Conservation (phyloP, 306 rosid genomes). For the Pyrus bretschneideri region DNA sequence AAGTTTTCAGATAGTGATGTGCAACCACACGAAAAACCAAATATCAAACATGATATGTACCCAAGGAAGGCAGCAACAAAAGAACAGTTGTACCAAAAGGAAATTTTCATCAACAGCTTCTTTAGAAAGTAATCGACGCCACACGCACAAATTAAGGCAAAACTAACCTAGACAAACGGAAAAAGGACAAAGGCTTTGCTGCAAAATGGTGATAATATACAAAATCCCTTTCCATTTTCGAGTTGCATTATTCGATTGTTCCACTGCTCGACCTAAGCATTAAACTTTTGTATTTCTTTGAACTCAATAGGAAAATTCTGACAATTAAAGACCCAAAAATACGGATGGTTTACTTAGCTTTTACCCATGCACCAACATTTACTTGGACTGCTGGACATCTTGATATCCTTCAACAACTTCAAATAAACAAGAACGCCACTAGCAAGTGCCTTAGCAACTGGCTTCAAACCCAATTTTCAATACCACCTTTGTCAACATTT, state of each 20-base stretch:
- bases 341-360: not conserved
- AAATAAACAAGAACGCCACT: not conserved
- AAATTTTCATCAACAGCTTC: slow-evolving; percentile 23
- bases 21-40: not conserved
- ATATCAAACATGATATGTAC: slow-evolving; percentile 26
- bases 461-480: not conserved
- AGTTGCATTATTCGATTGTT: not conserved
- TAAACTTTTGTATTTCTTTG: not conserved
- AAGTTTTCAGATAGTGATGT: slow-evolving; percentile 14
- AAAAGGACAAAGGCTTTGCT: not conserved
- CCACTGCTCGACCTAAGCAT: not conserved
- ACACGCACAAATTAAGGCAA: not conserved
- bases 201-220: not conserved
- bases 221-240: not conserved
- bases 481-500: not conserved
- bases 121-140: not conserved
- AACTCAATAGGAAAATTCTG: not conserved
- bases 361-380: not conserved
- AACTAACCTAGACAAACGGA: not conserved
- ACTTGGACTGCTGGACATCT: not conserved
- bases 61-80: slow-evolving; percentile 87
- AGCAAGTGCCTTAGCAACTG: not conserved
- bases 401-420: not conserved
- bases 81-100: slow-evolving; percentile 79
- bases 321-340: not conserved